Evolutionary conservation across 2,329 filamentous ascomycete genomes (phyloP), one percentile per base, ranked within the genome.

Genomic region (Clonostachys sp.): DNA sequence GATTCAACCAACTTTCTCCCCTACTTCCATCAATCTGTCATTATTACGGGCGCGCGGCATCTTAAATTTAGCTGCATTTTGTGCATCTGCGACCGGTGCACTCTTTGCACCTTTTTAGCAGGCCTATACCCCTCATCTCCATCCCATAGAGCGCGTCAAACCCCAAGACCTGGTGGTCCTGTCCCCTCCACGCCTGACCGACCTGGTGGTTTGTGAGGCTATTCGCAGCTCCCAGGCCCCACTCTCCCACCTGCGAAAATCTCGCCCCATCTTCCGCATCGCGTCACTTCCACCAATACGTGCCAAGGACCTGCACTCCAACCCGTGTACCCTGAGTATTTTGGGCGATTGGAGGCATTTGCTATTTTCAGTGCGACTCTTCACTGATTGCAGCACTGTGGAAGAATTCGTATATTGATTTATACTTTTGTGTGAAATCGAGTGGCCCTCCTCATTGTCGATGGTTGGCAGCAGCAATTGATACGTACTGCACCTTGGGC

Each of bases 21-120:
- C 54, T 56, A 55, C 34, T 34, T 59, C 54, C 72, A 75, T 76
- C 71, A 61, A 67, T 66, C 62, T 57, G 55, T 53, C 63, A 62
- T 63, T 57, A 48, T 61, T 61, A 54, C 45, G 47, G 54, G 57
- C 57, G 60, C 48, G 52, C 59, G 54, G 52, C 63, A 69, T 70
- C 65, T 48, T 51, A 52, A 67, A 66, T 70, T 53, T 42, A 49
- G 43, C 54, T 55, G 60, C 59, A 63, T 67, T 65, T 53, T 61
- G 59, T 64, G 60, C 63, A 49, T 49, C 58, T 48, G 48, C 53
- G 47, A 52, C 51, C 46, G 52, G 60, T 58, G 61, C 54, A 60
- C 60, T 57, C 51, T 54, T 53, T 61, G 52, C 55, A 46, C 30
- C 18, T 44, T 44, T 44, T n/a, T 44, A 30, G 17, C 17, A 44